phyloP scores from a whole-genome alignment of 2,329 filamentous ascomycete species.

The Talaromyces islandicus region DNA sequence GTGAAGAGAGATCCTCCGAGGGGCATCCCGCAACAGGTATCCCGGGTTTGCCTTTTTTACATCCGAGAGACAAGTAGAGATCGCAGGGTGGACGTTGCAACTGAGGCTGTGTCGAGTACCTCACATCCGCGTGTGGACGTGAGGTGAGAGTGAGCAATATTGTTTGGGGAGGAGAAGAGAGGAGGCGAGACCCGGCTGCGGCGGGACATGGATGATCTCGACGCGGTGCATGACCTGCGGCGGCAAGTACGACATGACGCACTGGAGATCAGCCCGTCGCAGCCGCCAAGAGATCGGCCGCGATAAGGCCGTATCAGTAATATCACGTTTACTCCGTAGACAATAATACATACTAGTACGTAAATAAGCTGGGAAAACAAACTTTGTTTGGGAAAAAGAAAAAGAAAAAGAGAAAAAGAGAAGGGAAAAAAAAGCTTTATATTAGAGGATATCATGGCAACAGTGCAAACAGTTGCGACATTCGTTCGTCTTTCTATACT shows the following conservation, averaged over 20 bases:
- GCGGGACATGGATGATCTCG: neutral
- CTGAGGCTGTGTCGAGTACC: neutral
- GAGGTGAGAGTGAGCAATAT: constrained; percentile 5
- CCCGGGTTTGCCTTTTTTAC: neutral
- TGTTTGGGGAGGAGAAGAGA: neutral
- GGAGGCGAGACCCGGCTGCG: neutral
- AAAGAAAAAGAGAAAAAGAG: too few species aligned
- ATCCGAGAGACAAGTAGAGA: constrained; percentile 3
- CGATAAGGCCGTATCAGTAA: constrained; percentile 1
- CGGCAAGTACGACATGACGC: constrained; percentile 8
- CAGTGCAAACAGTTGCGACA: neutral
- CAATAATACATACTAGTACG: too few species aligned
- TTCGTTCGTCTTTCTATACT: neutral
- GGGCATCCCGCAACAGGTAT: constrained; percentile 6
- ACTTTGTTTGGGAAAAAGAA: too few species aligned
- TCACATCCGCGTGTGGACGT: constrained; percentile 13
- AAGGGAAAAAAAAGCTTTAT: neutral
- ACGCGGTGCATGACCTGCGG: constrained; percentile 4
- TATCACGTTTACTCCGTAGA: too few species aligned
- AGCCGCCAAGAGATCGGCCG: constrained; percentile 7
- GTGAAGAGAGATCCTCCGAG: constrained; percentile 6
- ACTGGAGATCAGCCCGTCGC: constrained; percentile 6
- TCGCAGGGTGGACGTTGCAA: neutral
- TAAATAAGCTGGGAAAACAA: too few species aligned
- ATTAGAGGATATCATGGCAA: neutral